Evolutionary conservation across 1,284 basidiomycete species (phyloP).

Genomic region (Garcileccinum viscosum): DNA sequence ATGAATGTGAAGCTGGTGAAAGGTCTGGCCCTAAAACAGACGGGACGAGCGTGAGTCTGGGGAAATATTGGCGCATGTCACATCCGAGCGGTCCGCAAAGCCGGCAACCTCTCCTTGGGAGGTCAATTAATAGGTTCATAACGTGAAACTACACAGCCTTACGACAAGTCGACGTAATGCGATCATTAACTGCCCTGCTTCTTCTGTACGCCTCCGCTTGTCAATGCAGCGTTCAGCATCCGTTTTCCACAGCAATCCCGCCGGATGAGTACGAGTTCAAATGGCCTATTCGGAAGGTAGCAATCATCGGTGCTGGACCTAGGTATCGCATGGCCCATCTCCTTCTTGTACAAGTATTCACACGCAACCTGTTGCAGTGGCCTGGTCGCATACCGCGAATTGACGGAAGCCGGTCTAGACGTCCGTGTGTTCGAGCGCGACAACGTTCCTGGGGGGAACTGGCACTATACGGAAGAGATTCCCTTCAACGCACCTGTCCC

Average conservation of each 20-base stretch:
- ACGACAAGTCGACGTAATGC: neutral
- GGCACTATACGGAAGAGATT: slow-evolving; percentile 23
- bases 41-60: no score
- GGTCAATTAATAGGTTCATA: neutral
- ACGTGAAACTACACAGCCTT: neutral
- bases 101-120: neutral
- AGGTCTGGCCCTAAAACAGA: no score
- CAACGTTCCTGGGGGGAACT: slow-evolving; percentile 14
- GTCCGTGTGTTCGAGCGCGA: slow-evolving; percentile 27
- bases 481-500: slow-evolving; percentile 14
- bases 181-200: slow-evolving; percentile 3
- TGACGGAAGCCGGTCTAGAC: slow-evolving; percentile 20
- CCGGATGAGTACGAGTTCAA: slow-evolving; percentile 12
- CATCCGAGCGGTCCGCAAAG: neutral
- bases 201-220: neutral
- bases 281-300: slow-evolving; percentile 24
- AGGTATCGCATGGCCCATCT: slow-evolving; percentile 11
- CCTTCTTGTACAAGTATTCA: no score
- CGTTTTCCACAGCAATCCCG: neutral
- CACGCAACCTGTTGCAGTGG: slow-evolving; percentile 10
- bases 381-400: slow-evolving; percentile 16
- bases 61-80: no score
- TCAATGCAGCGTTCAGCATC: slow-evolving; percentile 9
- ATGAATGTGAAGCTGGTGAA: neutral
- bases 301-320: slow-evolving; percentile 25